phyloP scores from a whole-genome alignment of 805 yeast genomes.

The Ogataea dorogensis region DNA sequence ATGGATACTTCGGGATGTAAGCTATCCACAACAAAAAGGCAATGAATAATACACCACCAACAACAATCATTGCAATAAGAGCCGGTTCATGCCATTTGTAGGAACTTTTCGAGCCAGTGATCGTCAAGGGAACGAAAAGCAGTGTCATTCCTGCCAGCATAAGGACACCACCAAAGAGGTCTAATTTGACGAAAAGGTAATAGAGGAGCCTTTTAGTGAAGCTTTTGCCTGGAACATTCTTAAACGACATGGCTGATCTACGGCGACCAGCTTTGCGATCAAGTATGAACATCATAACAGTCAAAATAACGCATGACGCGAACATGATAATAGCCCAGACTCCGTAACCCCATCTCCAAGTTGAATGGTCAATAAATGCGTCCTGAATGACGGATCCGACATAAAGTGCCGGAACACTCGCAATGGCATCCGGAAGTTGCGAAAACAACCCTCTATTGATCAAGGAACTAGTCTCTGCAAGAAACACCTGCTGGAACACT shows the following conservation, averaged over 20 bases:
- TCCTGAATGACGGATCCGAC: conserved; percentile 7
- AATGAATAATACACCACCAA: conserved; percentile 5
- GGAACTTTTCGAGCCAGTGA: conserved; percentile 4
- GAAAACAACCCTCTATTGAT: conserved; percentile 6
- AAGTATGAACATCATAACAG: conserved; percentile 2
- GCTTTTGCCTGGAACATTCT: not conserved
- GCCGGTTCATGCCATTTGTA: conserved; percentile 6
- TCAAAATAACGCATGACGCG: conserved; percentile 2
- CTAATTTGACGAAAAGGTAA: conserved; percentile 5
- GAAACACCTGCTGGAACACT: conserved; percentile 6
- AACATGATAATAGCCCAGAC: conserved; percentile 8
- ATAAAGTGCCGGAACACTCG: conserved; percentile 3
- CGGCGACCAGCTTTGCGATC: conserved; percentile 2
- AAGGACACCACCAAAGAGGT: conserved; percentile 3
- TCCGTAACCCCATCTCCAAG: conserved; percentile 10
- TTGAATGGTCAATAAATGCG: conserved; percentile 6
- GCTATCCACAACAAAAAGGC: conserved; percentile 6
- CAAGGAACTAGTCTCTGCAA: conserved; percentile 4
- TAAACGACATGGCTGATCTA: not conserved
- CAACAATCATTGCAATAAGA: conserved; percentile 5
- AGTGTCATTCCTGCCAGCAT: conserved; percentile 2
- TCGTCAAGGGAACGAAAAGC: conserved; percentile 3
- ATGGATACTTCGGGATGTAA: conserved; percentile 5
- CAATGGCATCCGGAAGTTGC: conserved; percentile 5
- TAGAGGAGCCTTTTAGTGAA: not conserved